Evolutionary conservation across 768 basidiomycete species (phyloP).

Genomic region (Trametes maxima): DNA sequence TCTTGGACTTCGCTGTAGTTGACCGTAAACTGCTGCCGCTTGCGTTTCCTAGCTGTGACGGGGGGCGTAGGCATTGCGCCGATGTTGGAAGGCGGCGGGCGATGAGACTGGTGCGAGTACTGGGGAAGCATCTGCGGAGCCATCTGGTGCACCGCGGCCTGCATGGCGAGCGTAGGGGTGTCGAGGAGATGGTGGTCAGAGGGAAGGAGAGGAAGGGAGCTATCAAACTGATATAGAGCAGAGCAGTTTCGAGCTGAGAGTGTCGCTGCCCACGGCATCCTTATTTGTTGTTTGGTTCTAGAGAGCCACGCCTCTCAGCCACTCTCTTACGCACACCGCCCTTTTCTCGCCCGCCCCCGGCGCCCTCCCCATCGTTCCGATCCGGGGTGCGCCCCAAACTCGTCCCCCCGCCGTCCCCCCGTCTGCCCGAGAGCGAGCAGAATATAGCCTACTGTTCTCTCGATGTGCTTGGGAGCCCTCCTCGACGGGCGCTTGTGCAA

Average conservation of each 20-base stretch:
- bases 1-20: conserved; percentile 89
- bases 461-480: neutral
- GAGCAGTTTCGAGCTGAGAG: conserved; percentile 34
- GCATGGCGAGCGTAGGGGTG: conserved; percentile 59
- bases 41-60: conserved; percentile 76
- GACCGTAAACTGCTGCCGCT: conserved; percentile 81
- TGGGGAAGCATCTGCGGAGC: conserved; percentile 60
- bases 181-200: conserved; percentile 53
- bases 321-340: conserved; percentile 28
- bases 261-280: conserved; percentile 33
- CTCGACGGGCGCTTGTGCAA: conserved; percentile 11
- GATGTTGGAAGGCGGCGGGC: conserved; percentile 42
- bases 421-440: neutral
- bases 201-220: conserved; percentile 30
- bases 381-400: conserved; percentile 1
- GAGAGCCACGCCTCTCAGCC: conserved; percentile 34
- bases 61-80: conserved; percentile 70
- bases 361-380: neutral
- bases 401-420: neutral
- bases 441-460: neutral
- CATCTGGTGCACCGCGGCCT: conserved; percentile 71
- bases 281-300: conserved; percentile 36
- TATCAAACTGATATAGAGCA: conserved; percentile 35
- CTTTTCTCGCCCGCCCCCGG: conserved; percentile 21
- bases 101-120: conserved; percentile 63